Evolutionary conservation across 2,329 filamentous ascomycete genomes (phyloP), one percentile per base, ranked within the genome.

Genomic region (Pezizomycotina sp.): DNA sequence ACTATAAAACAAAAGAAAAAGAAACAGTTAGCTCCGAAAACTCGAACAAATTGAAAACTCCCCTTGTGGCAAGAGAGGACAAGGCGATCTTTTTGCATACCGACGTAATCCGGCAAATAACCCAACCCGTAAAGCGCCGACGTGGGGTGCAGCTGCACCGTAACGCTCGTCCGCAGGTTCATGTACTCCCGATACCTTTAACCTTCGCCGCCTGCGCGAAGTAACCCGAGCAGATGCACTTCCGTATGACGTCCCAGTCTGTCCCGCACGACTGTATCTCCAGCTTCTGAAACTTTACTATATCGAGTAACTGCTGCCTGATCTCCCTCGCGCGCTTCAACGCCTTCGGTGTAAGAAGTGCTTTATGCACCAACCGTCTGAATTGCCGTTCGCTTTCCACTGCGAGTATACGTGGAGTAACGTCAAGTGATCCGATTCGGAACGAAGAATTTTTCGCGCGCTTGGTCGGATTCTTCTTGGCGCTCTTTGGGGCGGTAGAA

Each of bases 151-250:
- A 98, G 66, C 55, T 92, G 83, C 36, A 98, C 81, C 1, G 79
- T 84, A 3, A 98, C 83, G 52, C 80, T 89, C 0, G 89, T 98
- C 14, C 89, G 77, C 22, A 98, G 66, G 56, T 98, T 98, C 60
- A 92, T 77, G 61, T 95, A 98, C 60, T 98, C 91, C 89, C 89
- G 10, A 93, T 81, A 2, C 89, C 91, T 60, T 92, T 92, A 46
- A 91, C 83, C 52, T 84, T 83, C 19, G 89, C 89, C 4, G 89
- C 89, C 61, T 98, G 89, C 54, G 95, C 86, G 60, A 95, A 98
- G 63, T 92, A 98, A 8, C 89, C 89, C 0, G 80, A 83, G 62
- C 91, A 98, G 54, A 98, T 92, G 56, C 86, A 95, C 58, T 89
- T 86, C 45, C 89, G 75, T 38, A 95, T 82, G 6, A 91, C 64